A percentile compares a stretch with the other conserved stretches of the same genome.
phyloP scores from a whole-genome alignment of 345 rosid species.

The Salix udensis region DNA sequence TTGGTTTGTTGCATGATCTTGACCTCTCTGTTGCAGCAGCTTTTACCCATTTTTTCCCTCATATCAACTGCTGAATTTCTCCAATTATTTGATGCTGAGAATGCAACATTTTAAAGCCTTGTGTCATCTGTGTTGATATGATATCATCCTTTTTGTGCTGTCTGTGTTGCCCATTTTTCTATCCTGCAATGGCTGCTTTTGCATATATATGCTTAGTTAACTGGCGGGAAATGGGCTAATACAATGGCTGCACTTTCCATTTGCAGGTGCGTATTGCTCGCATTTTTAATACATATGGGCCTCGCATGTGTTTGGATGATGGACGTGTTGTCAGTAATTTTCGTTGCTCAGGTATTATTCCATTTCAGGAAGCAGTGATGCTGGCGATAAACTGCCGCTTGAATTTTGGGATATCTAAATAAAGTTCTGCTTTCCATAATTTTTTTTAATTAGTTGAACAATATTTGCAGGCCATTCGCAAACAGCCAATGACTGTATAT shows the following conservation, averaged over 20 bases:
- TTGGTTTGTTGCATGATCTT: not conserved
- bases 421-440: not conserved
- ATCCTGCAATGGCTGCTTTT: not conserved
- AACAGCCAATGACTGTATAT: slow-evolving; percentile 91
- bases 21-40: not conserved
- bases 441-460: slow-evolving; percentile 1
- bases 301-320: slow-evolving; percentile 98
- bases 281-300: slow-evolving; percentile 95
- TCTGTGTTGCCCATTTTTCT: not conserved
- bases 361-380: slow-evolving; percentile 1
- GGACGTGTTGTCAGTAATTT: slow-evolving; percentile 99
- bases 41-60: not conserved
- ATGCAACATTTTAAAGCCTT: not conserved
- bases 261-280: slow-evolving; percentile 96
- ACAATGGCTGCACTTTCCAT: slow-evolving; percentile 1
- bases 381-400: not conserved
- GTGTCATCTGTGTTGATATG: not conserved
- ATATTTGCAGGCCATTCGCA: slow-evolving; percentile 36
- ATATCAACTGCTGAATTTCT: not conserved
- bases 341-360: slow-evolving; percentile 78
- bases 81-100: not conserved
- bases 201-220: not conserved
- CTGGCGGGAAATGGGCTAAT: not conserved
- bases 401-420: not conserved
- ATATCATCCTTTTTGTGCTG: not conserved